Evolutionary conservation across 2,329 filamentous ascomycete genomes (phyloP).

Genomic region (Thelonectria discophora): DNA sequence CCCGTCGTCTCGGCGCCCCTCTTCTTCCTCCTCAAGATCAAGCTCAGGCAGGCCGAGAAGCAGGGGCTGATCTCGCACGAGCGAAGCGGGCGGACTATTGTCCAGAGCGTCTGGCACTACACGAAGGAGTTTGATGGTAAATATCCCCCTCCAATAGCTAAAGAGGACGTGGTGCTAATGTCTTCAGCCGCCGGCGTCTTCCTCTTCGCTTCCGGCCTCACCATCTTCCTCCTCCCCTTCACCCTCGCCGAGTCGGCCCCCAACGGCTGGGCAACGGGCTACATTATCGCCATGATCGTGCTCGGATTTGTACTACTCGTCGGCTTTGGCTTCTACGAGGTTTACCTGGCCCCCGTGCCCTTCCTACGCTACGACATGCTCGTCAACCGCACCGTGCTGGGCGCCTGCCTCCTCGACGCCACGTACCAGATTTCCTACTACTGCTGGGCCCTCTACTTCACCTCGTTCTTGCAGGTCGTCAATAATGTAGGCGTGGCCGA

Average conservation of each 20-base stretch:
- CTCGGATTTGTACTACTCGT: conserved; percentile 61
- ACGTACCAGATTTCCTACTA: conserved; percentile 54
- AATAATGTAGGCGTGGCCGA: conserved; percentile 55
- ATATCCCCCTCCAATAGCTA: not conserved
- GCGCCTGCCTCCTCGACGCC: conserved; percentile 51
- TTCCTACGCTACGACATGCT: conserved; percentile 61
- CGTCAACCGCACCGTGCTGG: conserved; percentile 59
- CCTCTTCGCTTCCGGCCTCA: conserved; percentile 58
- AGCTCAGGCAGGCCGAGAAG: conserved; percentile 63
- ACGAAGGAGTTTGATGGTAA: conserved; percentile 22
- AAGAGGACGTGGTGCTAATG: too few relatives aligned
- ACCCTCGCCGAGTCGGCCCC: conserved; percentile 53
- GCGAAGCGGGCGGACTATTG: conserved; percentile 52
- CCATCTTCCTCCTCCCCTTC: conserved; percentile 66
- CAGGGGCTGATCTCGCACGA: conserved; percentile 52
- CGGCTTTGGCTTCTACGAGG: conserved; percentile 64
- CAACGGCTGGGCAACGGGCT: conserved; percentile 56
- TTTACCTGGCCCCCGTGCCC: conserved; percentile 59
- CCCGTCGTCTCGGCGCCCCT: conserved; percentile 67
- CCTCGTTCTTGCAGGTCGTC: conserved; percentile 61
- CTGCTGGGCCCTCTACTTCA: conserved; percentile 56
- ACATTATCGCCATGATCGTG: conserved; percentile 63
- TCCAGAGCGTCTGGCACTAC: conserved; percentile 50
- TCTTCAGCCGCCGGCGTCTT: conserved; percentile 58
- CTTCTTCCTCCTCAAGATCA: conserved; percentile 60